Percentiles rank a stretch among this genome's conserved stretches.
Conservation (phyloP, 768 basidiomycete genomes). For the Royoungia palumana region DNA sequence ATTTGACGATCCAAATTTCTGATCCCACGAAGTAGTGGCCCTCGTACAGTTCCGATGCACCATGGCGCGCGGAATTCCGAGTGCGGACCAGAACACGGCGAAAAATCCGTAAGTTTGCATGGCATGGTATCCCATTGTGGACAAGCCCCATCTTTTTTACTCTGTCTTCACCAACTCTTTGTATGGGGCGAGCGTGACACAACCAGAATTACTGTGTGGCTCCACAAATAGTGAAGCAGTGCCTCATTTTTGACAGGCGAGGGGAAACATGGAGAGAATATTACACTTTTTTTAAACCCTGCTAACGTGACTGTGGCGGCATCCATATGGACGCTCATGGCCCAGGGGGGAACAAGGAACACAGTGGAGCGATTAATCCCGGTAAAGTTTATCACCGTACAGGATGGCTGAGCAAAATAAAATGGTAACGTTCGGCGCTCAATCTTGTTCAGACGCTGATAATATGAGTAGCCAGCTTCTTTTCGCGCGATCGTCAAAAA, state of each 20-base stretch:
- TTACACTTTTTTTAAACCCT: not conserved
- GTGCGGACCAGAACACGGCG: not conserved
- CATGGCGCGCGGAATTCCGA: not conserved
- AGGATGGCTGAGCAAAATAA: not conserved
- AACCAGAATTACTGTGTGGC: not conserved
- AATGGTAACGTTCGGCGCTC: not conserved
- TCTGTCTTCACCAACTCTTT: not conserved
- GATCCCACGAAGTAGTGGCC: not conserved
- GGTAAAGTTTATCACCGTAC: not conserved
- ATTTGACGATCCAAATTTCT: not conserved
- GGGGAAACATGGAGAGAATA: not conserved
- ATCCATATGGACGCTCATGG: not conserved
- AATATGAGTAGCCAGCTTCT: not conserved
- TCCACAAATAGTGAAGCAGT: not conserved
- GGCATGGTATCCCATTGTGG: not conserved
- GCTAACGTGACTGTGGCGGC: slow-evolving; percentile 20
- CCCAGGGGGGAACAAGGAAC: slow-evolving; percentile 3
- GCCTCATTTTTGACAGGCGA: slow-evolving; percentile 2
- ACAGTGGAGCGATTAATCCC: slow-evolving; percentile 1
- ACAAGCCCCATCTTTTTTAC: not conserved
- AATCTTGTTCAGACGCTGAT: not conserved
- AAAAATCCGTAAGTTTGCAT: not conserved
- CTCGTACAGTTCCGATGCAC: not conserved
- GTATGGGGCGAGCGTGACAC: not conserved
- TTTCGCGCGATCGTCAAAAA: slow-evolving; percentile 1